Evolutionary conservation across 2,329 filamentous ascomycete genomes (phyloP).

Genomic region (Lithohypha guttulata): DNA sequence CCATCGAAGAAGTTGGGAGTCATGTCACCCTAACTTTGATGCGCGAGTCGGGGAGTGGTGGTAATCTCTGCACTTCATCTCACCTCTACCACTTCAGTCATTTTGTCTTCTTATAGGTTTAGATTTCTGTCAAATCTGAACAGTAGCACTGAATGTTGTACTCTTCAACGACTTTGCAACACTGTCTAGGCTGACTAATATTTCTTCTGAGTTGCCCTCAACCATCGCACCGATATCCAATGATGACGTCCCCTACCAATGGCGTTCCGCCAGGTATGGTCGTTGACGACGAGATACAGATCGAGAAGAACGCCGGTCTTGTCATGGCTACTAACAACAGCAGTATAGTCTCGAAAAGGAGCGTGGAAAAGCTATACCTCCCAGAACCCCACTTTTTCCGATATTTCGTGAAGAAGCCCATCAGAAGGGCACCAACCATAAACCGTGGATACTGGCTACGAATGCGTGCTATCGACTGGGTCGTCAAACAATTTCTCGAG

Average conservation of each 20-base stretch:
- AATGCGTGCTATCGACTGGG: slow-evolving; percentile 68
- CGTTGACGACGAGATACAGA: slow-evolving; percentile 16
- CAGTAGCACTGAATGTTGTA: too few species aligned
- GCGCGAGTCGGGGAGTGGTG: too few species aligned
- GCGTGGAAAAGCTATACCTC: slow-evolving; percentile 82
- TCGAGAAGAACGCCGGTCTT: slow-evolving; percentile 38
- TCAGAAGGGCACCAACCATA: slow-evolving; percentile 74
- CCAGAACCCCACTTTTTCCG: slow-evolving; percentile 75
- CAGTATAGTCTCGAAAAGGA: slow-evolving; percentile 84
- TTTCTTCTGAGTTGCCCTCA: too few species aligned
- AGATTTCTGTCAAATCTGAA: too few species aligned
- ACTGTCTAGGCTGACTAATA: too few species aligned
- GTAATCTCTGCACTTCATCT: too few species aligned
- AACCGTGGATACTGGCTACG: slow-evolving; percentile 84
- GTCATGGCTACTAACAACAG: slow-evolving; percentile 71
- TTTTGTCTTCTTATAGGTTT: too few species aligned
- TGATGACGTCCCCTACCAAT: slow-evolving; percentile 12
- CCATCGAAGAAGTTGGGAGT: too few species aligned
- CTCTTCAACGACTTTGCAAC: too few species aligned
- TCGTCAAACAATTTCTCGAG: slow-evolving; percentile 63
- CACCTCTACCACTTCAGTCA: too few species aligned
- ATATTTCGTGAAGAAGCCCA: slow-evolving; percentile 75
- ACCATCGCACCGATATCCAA: not conserved
- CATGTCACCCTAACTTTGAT: too few species aligned
- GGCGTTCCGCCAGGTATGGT: not conserved